Evolutionary conservation across 192 early-diverging fungal genomes (phyloP).

Genomic region (Coemansia sp.): DNA sequence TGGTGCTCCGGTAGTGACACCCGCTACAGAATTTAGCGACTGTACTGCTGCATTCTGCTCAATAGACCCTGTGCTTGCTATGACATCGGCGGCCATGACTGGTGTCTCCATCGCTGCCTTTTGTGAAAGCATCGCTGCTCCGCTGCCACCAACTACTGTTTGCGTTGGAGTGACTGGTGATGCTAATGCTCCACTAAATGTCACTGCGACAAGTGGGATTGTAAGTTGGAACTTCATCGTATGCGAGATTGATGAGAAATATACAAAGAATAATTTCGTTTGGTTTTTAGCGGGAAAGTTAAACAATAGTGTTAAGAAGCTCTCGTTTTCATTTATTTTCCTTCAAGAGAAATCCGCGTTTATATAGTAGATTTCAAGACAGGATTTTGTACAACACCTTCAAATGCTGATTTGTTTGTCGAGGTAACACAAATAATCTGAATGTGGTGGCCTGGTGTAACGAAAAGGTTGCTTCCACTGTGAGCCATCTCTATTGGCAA

Average conservation of each 20-base stretch:
- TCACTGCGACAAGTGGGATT: constrained; percentile 7
- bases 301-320: not conserved
- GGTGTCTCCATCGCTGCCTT: constrained; percentile 7
- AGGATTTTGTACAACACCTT: too few relatives aligned
- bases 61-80: not conserved
- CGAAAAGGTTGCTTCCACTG: too few relatives aligned
- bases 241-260: too few relatives aligned
- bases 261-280: not conserved
- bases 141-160: not conserved
- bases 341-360: too few relatives aligned
- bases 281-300: not conserved
- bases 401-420: too few relatives aligned
- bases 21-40: constrained; percentile 2
- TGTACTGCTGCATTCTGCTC: not conserved
- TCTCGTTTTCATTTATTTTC: not conserved
- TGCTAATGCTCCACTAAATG: constrained; percentile 9
- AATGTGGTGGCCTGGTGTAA: too few relatives aligned
- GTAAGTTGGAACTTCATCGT: constrained; percentile 24
- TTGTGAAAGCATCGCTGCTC: constrained; percentile 1
- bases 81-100: not conserved
- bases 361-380: too few relatives aligned
- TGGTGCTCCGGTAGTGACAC: not conserved
- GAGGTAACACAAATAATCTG: too few relatives aligned
- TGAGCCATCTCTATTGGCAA: too few relatives aligned
- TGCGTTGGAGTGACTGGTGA: not conserved